Conservation (phyloP, 2,329 filamentous ascomycete species). For the Xylaria polymorpha region DNA sequence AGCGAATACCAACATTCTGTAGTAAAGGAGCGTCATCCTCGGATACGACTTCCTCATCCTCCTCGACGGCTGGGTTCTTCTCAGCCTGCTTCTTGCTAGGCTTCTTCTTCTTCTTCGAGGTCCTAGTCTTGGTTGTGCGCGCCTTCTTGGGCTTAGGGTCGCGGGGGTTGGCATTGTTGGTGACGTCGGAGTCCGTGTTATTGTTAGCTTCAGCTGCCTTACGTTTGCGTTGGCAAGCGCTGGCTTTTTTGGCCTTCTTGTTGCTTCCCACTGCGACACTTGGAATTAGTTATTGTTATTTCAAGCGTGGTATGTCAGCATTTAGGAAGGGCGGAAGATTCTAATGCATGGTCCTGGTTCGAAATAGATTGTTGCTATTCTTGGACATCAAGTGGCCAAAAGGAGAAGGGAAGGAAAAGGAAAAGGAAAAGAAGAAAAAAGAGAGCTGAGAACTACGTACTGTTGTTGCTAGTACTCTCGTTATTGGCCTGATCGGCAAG, state of each 20-base stretch:
- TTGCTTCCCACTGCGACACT: background rate
- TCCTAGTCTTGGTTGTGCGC: background rate
- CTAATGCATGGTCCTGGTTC: background rate
- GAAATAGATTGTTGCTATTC: background rate
- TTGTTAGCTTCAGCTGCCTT: background rate
- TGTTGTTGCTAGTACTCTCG: background rate
- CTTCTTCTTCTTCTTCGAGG: slow-evolving; percentile 1
- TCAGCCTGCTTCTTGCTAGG: background rate
- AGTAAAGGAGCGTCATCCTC: too few species aligned
- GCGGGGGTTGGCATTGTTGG: background rate
- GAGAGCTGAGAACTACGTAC: background rate
- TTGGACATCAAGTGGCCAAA: background rate
- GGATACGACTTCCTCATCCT: background rate
- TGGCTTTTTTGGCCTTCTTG: background rate
- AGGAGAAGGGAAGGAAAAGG: background rate
- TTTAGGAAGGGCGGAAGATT: background rate
- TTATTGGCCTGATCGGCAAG: background rate
- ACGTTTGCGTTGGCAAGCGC: background rate
- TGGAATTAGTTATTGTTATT: background rate
- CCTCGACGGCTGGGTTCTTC: background rate
- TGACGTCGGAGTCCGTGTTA: background rate
- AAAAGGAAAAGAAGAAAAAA: background rate
- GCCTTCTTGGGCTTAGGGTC: background rate
- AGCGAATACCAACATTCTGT: background rate
- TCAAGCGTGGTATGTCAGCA: background rate